A percentile compares a stretch with the other conserved stretches of the same genome.
These are phyloP conservation scores for Corylus avellana DNA, from an alignment of 306 rosid genomes.

Conservation along the genomic window DNA sequence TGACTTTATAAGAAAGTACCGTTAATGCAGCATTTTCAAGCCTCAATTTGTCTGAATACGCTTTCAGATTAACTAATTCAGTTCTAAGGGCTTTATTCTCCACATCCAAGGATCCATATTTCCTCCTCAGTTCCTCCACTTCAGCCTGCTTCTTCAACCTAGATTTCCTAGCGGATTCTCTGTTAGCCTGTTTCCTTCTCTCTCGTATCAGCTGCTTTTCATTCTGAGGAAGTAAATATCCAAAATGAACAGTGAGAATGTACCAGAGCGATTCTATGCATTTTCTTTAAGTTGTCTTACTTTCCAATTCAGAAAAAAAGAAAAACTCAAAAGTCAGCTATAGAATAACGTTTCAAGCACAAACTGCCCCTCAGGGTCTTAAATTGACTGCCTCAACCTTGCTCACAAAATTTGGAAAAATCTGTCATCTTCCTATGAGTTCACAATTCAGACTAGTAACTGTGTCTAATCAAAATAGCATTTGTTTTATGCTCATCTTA, in stretches of 20 bases:
- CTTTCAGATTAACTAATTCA: conserved; percentile 29
- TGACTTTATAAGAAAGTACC: conserved; percentile 21
- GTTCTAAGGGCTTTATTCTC: conserved; percentile 31
- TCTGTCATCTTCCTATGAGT: conserved; percentile 17
- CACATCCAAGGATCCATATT: conserved; percentile 25
- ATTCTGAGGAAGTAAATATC: conserved; percentile 23
- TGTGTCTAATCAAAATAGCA: background rate
- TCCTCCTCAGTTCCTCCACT: conserved; percentile 28
- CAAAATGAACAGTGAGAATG: conserved; percentile 3
- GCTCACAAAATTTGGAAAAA: conserved; percentile 25
- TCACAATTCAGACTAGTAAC: conserved; percentile 15
- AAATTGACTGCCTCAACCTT: conserved; percentile 24
- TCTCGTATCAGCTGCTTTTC: conserved; percentile 41
- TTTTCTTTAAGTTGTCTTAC: background rate
- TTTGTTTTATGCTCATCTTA: background rate
- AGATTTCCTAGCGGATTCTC: conserved; percentile 46
- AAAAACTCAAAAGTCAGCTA: conserved; percentile 6
- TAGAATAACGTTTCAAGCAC: conserved; percentile 22
- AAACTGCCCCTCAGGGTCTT: conserved; percentile 13
- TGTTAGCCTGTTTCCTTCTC: conserved; percentile 42
- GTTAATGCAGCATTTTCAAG: conserved; percentile 35
- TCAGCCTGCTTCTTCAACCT: conserved; percentile 42
- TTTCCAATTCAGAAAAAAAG: conserved; percentile 9
- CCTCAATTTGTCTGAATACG: conserved; percentile 23
- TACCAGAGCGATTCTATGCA: conserved; percentile 1